Conservation (phyloP, 192 early-diverging fungal species). For the Entrophospora sp. region DNA sequence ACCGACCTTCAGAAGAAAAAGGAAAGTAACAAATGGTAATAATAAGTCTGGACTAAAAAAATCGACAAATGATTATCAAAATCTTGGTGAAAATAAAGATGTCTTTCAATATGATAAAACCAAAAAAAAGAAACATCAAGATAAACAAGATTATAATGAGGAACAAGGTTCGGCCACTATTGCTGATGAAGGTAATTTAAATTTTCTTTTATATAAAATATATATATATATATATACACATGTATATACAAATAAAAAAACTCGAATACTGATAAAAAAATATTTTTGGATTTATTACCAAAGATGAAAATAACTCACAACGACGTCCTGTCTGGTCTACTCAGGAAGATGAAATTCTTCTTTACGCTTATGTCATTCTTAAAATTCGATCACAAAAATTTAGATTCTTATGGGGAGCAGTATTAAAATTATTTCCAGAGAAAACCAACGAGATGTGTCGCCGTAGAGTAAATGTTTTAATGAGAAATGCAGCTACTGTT, state of each 20-base stretch:
- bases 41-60: too few species aligned
- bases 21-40: constrained; percentile 8
- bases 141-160: background rate
- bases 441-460: constrained; percentile 23
- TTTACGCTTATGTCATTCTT: constrained; percentile 19
- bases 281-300: constrained; percentile 19
- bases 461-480: constrained; percentile 15
- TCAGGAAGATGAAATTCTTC: constrained; percentile 19
- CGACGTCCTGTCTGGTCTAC: constrained; percentile 18
- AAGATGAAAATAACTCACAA: constrained; percentile 13
- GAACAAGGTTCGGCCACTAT: constrained; percentile 21
- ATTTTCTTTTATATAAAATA: too few species aligned
- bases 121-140: background rate
- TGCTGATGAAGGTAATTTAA: constrained; percentile 15
- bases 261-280: too few species aligned
- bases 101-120: background rate
- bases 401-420: constrained; percentile 22
- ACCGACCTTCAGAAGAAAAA: constrained; percentile 7
- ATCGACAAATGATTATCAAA: too few species aligned
- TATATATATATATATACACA: too few species aligned
- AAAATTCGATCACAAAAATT: constrained; percentile 11
- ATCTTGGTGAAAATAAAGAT: too few species aligned
- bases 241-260: too few species aligned
- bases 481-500: background rate
- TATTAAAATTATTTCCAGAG: constrained; percentile 14